phyloP scores from a whole-genome alignment of 2,329 filamentous ascomycete species.

The Aspergillus carbonarius region DNA sequence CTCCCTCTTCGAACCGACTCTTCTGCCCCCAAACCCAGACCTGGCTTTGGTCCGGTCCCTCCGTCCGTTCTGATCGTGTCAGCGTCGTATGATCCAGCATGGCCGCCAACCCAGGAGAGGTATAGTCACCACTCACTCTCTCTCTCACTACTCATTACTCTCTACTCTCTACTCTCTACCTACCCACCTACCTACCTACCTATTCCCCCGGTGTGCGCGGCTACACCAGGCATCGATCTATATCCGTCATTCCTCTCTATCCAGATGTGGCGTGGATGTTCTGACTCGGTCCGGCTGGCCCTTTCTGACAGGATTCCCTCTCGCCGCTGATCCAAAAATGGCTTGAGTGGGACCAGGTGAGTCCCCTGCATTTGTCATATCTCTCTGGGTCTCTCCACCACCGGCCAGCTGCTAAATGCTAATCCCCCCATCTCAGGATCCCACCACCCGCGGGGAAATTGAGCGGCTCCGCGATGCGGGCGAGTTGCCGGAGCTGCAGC shows the following conservation, averaged over 20 bases:
- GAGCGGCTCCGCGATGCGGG: conserved; percentile 49
- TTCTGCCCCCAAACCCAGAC: background rate
- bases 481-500: conserved; percentile 51
- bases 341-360: conserved; percentile 57
- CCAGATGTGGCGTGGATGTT: background rate
- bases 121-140: conserved; percentile 7
- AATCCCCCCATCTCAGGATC: conserved; percentile 41
- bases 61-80: background rate
- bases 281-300: conserved; percentile 5
- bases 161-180: background rate
- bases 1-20: background rate
- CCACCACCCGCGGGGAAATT: conserved; percentile 55
- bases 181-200: too few species aligned
- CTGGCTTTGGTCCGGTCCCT: background rate
- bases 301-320: conserved; percentile 32
- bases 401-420: background rate
- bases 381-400: background rate
- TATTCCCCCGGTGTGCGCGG: background rate
- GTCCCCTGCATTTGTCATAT: conserved; percentile 2
- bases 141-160: background rate
- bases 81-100: conserved; percentile 27
- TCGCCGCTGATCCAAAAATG: conserved; percentile 52
- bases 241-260: background rate
- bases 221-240: background rate
- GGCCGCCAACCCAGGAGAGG: conserved; percentile 18